Base-by-base conservation (phyloP, 2,329 filamentous ascomycete species). In the Diaporthe aspalathi region DNA sequence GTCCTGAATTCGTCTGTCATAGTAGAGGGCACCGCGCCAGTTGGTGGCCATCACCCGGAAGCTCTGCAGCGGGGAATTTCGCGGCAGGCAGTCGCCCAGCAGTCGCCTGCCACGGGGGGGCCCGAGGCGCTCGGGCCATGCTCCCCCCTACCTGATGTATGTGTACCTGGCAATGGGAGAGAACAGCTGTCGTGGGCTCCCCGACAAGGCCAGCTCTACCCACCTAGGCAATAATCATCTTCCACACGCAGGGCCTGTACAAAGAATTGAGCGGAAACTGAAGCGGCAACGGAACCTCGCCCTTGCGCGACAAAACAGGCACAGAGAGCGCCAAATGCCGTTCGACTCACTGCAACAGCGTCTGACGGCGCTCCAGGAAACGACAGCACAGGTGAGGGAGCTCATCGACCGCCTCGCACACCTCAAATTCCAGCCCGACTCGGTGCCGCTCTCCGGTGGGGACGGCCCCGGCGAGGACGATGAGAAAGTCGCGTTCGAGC, bases 401-500 rank as follows among this genome's bases (percentile, higher is more conserved):
- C 85, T 91, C 57, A 91, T 92, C 76, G 81, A 87, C 70, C 87
- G 88, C 40, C 85, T 92, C 32, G 85, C 85, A 60, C 85, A 82
- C 73, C 84, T 91, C 76, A 83, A 87, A 70, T 90, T 91, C 79
- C 83, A 87, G 68, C 88, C 88, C 6, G 89, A 88, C 20, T 87
- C 87, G 1, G 83, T 89, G 54, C 86, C 88, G 24, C 82, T 88
- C 6, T n/a, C 68, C 5, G 32, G 45, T 32, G 63, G 43, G 16
- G 50, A 65, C 24, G 66, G n/a, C 27, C 11, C 32, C 38, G 82
- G 81, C 70, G 79, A 81, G 49, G 78, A 76, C 50, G 84, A 85
- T 24, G 87, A 83, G 72, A 86, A 87, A 73, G 84, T 87, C 45
- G 89, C 92, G 70, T 80, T 91, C 24, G 94, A 97, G 81, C 88